These are phyloP conservation scores for Trichoderma sp. DNA, from an alignment of 2,329 filamentous ascomycete genomes.

Conservation along the genomic window DNA sequence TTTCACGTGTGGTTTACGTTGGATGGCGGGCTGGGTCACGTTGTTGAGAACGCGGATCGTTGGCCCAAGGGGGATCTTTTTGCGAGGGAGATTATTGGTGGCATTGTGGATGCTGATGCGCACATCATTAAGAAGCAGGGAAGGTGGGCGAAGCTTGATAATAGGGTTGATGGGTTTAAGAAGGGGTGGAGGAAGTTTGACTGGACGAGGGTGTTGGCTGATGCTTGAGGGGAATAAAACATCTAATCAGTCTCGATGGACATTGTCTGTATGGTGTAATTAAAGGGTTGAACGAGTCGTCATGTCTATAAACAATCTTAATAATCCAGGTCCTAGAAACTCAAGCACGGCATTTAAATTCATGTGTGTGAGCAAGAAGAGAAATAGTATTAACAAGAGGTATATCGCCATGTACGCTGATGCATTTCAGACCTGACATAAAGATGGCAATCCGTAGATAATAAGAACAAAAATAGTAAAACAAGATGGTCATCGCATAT, in stretches of 20 bases:
- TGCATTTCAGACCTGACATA: slow-evolving; percentile 2
- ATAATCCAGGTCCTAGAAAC: background rate
- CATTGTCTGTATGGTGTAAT: background rate
- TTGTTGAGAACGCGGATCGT: slow-evolving; percentile 80
- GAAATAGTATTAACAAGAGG: background rate
- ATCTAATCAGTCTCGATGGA: background rate
- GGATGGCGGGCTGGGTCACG: slow-evolving; percentile 87
- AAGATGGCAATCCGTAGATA: background rate
- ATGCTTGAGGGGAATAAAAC: slow-evolving; percentile 29
- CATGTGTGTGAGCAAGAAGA: background rate
- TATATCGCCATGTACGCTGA: background rate
- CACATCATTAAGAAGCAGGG: slow-evolving; percentile 90
- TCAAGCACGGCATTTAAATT: background rate
- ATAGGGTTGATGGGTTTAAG: slow-evolving; percentile 74
- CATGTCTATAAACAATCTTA: background rate
- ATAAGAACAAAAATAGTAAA: background rate
- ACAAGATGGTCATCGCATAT: slow-evolving; percentile 2
- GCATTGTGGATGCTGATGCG: slow-evolving; percentile 82
- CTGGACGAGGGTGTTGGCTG: slow-evolving; percentile 66
- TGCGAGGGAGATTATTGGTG: slow-evolving; percentile 86
- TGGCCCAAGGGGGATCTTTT: slow-evolving; percentile 95
- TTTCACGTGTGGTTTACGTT: slow-evolving; percentile 95
- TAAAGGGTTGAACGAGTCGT: background rate
- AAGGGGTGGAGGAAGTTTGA: slow-evolving; percentile 92
- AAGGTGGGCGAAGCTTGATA: slow-evolving; percentile 72